Conservation (phyloP, 805 yeast species). For the Starmerella cellae region DNA sequence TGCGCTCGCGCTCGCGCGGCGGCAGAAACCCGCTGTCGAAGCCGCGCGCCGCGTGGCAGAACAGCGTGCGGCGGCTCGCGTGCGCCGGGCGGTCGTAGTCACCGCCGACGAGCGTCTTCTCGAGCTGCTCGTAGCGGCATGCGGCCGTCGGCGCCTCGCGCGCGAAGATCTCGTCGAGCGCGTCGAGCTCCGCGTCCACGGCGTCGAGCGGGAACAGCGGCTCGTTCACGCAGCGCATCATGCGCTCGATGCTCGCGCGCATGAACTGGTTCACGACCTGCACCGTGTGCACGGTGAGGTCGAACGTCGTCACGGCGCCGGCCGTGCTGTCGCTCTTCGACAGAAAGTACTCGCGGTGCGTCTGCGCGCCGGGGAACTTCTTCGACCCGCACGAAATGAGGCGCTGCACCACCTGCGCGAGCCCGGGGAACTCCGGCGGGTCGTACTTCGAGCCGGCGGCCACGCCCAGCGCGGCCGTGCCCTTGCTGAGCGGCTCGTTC, state of each 20-base stretch:
- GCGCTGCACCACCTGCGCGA: conserved; percentile 5
- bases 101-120: background rate
- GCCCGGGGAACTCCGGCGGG: conserved; percentile 5
- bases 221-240: conserved; percentile 1
- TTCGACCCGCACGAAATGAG: conserved; percentile 2
- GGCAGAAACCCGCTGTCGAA: too few relatives aligned
- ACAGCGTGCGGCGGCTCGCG: background rate
- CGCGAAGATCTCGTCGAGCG: background rate
- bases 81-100: background rate
- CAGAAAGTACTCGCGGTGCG: conserved; percentile 2
- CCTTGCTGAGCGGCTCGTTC: conserved; percentile 1
- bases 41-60: too few relatives aligned
- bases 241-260: conserved; percentile 1
- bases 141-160: background rate
- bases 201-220: conserved; percentile 4
- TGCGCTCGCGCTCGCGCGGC: background rate
- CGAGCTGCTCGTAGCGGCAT: background rate
- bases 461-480: conserved; percentile 2
- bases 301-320: background rate
- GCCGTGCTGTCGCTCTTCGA: background rate
- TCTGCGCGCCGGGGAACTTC: background rate
- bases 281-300: conserved; percentile 1
- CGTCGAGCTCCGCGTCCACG: background rate
- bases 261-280: conserved; percentile 3
- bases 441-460: background rate